Percentiles rank a stretch among this genome's conserved stretches.
Evolutionary conservation across 768 basidiomycete genomes (phyloP).

Genomic region (Amanita phalloides): DNA sequence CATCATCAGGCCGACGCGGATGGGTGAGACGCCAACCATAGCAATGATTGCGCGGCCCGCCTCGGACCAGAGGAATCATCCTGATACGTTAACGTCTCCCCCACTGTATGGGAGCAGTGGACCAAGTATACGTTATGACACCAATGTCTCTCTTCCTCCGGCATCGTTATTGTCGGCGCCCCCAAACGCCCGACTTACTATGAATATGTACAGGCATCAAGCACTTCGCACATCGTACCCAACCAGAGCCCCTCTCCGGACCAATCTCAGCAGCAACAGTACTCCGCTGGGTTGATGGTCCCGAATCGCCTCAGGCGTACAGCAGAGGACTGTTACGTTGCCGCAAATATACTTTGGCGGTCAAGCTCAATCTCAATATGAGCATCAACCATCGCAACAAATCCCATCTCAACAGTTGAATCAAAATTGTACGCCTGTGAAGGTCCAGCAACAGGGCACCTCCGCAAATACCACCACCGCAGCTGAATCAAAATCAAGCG

Average conservation of each 20-base stretch:
- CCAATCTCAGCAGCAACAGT: not conserved
- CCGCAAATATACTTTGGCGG: not conserved
- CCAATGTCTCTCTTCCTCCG: constrained; percentile 7
- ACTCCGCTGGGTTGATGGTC: not conserved
- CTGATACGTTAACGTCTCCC: constrained; percentile 9
- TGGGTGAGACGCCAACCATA: constrained; percentile 1
- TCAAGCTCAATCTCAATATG: not conserved
- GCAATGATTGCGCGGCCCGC: constrained; percentile 4
- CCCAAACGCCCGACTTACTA: constrained; percentile 6
- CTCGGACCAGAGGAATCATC: not conserved
- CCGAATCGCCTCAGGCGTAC: not conserved
- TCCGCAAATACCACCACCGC: not conserved
- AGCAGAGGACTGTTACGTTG: not conserved
- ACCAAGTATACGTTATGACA: constrained; percentile 3
- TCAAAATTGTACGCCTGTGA: not conserved
- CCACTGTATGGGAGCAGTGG: constrained; percentile 4
- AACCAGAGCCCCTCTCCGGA: not conserved
- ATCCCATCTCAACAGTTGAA: not conserved
- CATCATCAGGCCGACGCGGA: not conserved
- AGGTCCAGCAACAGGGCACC: not conserved
- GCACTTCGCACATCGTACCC: not conserved
- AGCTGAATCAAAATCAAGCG: too few species aligned
- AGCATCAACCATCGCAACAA: not conserved
- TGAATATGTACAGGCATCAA: not conserved
- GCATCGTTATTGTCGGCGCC: constrained; percentile 9